Evolutionary conservation across 345 rosid genomes (phyloP), one percentile per base, ranked within the genome.

Genomic region (Camelina neglecta): DNA sequence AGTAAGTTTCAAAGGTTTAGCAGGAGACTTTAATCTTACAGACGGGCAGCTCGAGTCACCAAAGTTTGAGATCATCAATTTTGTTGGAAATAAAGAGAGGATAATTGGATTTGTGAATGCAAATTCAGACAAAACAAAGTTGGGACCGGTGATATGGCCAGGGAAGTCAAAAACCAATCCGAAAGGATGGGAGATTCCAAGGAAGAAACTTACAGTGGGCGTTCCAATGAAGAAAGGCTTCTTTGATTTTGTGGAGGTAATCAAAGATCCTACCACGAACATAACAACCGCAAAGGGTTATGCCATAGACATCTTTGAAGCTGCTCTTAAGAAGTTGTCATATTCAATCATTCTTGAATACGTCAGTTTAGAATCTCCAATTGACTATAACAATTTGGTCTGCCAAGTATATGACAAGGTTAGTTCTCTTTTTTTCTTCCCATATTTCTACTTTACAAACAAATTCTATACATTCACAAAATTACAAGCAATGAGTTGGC

Each of bases 41-140:
- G 18, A 76, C 21, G 81, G 86, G 48, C 80, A 87, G 54, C 73
- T 83, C 16, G 70, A 69, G 15, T 24, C 58, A 45, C 69, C 84
- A 60, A 57, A 68, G 5, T 86, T 81, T 58, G 84, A 87, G 64
- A 70, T 89, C 41, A 51, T 84, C 13, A 87, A 84, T 23, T 21
- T 86, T 67, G 38, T 67, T 6, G 82, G 74, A 7, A 69, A 78
- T 0, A 39, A 72, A 63, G 60, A 44, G 21, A 78, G 58, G 45
- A 26, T 60, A 5, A 54, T 89, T 11, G 89, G 85, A 38, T 61
- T 31, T 3, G 42, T 16, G 20, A 62, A 24, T 39, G 69, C 33
- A 44, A 54, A 26, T 6, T 42, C 60, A 33, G 44, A 21, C 10
- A 65, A 21, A 29, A 33, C 10, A 13, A 45, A 2, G 7, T 60